These are phyloP conservation scores for Barbatosphaeria neglecta DNA, from an alignment of 495 filamentous ascomycete species.

Conservation along the genomic window DNA sequence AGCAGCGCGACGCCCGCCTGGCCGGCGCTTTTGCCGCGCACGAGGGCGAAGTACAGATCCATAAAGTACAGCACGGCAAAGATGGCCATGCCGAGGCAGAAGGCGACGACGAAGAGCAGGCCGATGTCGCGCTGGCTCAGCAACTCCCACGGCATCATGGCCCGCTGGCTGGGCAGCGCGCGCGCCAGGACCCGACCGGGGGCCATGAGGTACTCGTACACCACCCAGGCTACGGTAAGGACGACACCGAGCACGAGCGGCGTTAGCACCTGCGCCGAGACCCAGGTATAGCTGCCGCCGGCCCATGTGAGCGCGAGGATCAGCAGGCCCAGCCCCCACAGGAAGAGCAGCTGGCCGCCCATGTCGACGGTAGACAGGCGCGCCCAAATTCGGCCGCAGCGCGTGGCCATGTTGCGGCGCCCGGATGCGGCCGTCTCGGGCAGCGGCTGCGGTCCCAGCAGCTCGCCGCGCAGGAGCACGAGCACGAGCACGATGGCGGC, in stretches of 20 bases:
- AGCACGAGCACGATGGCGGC: slow-evolving; percentile 25
- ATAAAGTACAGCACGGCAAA: slow-evolving; percentile 49
- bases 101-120: slow-evolving; percentile 41
- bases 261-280: slow-evolving; percentile 32
- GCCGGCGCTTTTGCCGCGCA: slow-evolving; percentile 31
- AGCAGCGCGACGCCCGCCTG: slow-evolving; percentile 40
- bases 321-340: slow-evolving; percentile 46
- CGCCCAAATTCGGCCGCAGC: slow-evolving; percentile 10
- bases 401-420: slow-evolving; percentile 5
- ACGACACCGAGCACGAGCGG: slow-evolving; percentile 39
- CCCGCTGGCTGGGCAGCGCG: slow-evolving; percentile 32
- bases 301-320: slow-evolving; percentile 50
- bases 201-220: slow-evolving; percentile 45
- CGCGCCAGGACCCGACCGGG: slow-evolving; percentile 29
- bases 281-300: slow-evolving; percentile 45
- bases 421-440: slow-evolving; percentile 9
- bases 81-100: slow-evolving; percentile 39
- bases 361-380: slow-evolving; percentile 42
- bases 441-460: slow-evolving; percentile 25
- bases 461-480: slow-evolving; percentile 25
- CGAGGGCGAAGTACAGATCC: slow-evolving; percentile 46
- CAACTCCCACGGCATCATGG: slow-evolving; percentile 47
- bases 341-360: slow-evolving; percentile 43
- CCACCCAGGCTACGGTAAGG: slow-evolving; percentile 32
- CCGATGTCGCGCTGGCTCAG: slow-evolving; percentile 38